A percentile compares a stretch with the other conserved stretches of the same genome.
phyloP scores from a whole-genome alignment of 257 asterid species.

The Primulina huaijiensis region DNA sequence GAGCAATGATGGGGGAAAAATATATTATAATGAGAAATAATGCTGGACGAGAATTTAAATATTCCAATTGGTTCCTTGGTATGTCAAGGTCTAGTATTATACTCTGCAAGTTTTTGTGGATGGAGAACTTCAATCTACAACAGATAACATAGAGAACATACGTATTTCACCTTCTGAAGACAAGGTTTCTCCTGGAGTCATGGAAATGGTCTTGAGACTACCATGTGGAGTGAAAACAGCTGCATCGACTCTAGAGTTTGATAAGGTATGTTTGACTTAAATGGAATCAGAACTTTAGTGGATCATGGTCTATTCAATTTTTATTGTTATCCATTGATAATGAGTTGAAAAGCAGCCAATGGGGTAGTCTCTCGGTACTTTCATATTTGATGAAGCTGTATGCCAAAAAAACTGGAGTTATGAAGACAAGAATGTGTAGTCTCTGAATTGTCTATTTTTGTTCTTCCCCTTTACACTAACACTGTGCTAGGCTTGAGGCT shows the following conservation, averaged over 20 bases:
- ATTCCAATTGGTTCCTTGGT: constrained; percentile 98
- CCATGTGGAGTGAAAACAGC: constrained; percentile 76
- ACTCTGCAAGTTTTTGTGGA: constrained; percentile 64
- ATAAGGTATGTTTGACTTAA: constrained; percentile 58
- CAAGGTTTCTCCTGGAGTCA: constrained; percentile 87
- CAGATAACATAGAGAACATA: constrained; percentile 55
- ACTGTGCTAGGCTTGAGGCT: not conserved
- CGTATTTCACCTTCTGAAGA: constrained; percentile 88
- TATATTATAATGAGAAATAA: constrained; percentile 34
- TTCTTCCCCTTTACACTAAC: not conserved
- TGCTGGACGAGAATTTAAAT: constrained; percentile 62
- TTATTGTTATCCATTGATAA: constrained; percentile 12
- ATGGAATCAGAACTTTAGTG: constrained; percentile 6
- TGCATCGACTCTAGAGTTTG: constrained; percentile 82
- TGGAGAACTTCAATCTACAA: constrained; percentile 56
- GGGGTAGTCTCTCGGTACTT: not conserved
- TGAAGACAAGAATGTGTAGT: constrained; percentile 14
- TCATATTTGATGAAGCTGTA: not conserved
- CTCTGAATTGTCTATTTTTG: constrained; percentile 4
- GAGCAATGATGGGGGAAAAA: constrained; percentile 30
- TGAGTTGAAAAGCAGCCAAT: not conserved
- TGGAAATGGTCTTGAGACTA: constrained; percentile 73
- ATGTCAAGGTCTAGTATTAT: constrained; percentile 92
- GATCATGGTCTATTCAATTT: not conserved
- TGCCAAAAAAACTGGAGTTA: not conserved